These are phyloP conservation scores for Cutaneotrichosporon mucoides DNA, from an alignment of 1,284 basidiomycete species.

Conservation along the genomic window DNA sequence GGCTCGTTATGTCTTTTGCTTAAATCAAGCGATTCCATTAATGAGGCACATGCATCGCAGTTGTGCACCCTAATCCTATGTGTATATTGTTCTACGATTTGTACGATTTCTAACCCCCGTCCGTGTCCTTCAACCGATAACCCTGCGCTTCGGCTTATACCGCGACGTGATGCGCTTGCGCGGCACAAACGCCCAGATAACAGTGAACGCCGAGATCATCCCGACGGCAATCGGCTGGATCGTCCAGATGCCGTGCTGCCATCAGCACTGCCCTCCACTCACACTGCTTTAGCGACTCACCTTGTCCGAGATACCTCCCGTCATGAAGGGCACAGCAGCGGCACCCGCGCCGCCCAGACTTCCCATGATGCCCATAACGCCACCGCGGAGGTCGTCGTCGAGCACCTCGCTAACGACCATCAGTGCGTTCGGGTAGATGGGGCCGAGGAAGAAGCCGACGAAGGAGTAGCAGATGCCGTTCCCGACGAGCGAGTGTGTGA, in stretches of 20 bases:
- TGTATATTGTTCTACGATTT: too few species aligned
- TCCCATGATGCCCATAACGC: slow-evolving; percentile 57
- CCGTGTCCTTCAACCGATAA: too few species aligned
- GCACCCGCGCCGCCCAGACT: slow-evolving; percentile 62
- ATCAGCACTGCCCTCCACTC: background rate
- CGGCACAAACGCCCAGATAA: slow-evolving; percentile 13
- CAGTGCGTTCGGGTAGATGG: slow-evolving; percentile 62
- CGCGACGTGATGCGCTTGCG: slow-evolving; percentile 2
- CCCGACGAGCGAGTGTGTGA: slow-evolving; percentile 54
- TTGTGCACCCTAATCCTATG: too few species aligned
- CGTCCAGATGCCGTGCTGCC: slow-evolving; percentile 16
- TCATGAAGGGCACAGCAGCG: slow-evolving; percentile 57
- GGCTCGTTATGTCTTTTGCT: too few species aligned
- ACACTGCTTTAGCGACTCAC: too few species aligned
- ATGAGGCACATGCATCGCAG: too few species aligned
- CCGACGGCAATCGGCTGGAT: slow-evolving; percentile 17
- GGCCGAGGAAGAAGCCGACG: slow-evolving; percentile 52
- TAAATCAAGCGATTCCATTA: too few species aligned
- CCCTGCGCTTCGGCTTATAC: background rate
- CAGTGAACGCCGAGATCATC: slow-evolving; percentile 10
- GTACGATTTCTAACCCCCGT: too few species aligned
- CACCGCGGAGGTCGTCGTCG: slow-evolving; percentile 59
- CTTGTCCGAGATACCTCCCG: slow-evolving; percentile 16
- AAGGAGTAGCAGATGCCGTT: slow-evolving; percentile 59
- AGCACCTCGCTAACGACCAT: slow-evolving; percentile 58